Evolutionary conservation across 2,329 filamentous ascomycete species (phyloP).

Genomic region (Zymoseptoria brevis): DNA sequence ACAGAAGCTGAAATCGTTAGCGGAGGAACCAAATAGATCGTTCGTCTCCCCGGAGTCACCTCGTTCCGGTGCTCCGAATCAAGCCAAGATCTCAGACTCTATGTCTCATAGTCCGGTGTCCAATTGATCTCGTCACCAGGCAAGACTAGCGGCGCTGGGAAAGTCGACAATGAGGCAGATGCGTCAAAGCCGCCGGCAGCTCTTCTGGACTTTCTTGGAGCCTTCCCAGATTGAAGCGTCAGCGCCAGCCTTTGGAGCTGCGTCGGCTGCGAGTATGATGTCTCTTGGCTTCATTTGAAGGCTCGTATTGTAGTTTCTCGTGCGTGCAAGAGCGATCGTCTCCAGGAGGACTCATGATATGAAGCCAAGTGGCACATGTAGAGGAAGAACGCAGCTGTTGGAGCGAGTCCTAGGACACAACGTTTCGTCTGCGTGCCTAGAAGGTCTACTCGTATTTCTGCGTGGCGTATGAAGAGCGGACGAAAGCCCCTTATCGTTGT

Average conservation of each 20-base stretch:
- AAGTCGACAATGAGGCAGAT: conserved; percentile 31
- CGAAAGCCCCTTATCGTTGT: background rate
- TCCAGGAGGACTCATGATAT: background rate
- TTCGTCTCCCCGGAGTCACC: conserved; percentile 39
- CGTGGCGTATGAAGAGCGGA: too few relatives aligned
- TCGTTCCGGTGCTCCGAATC: conserved; percentile 41
- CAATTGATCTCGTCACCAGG: conserved; percentile 52
- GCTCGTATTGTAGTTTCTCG: conserved; percentile 12
- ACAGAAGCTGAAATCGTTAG: conserved; percentile 36
- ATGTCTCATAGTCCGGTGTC: conserved; percentile 45
- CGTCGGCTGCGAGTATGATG: conserved; percentile 28
- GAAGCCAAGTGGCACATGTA: background rate
- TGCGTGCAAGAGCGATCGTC: background rate
- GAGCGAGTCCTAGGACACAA: too few relatives aligned
- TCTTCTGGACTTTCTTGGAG: background rate
- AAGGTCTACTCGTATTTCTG: background rate
- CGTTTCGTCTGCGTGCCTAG: background rate
- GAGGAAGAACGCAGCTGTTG: background rate
- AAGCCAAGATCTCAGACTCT: conserved; percentile 48
- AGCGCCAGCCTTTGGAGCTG: conserved; percentile 22
- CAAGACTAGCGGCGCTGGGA: conserved; percentile 50
- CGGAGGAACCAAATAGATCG: conserved; percentile 47
- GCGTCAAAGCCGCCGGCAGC: conserved; percentile 8
- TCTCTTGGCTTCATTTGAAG: conserved; percentile 16
- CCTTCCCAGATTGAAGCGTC: background rate